Percentiles rank a stretch among this genome's conserved stretches.
phyloP scores from a whole-genome alignment of 106 monocot genomes.

The Platanthera guangdongensis region DNA sequence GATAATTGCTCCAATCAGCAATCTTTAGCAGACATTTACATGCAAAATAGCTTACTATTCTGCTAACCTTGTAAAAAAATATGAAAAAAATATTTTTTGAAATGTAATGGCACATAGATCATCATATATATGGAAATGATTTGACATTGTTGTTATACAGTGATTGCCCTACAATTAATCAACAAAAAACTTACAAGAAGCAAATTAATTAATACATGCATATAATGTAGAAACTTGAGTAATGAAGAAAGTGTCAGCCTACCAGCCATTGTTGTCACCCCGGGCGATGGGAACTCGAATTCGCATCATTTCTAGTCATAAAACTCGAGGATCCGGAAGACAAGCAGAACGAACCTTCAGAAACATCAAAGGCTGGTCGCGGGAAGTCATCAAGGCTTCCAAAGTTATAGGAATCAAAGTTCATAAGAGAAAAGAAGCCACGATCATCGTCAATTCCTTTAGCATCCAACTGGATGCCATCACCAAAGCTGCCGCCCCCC shows the following conservation, averaged over 20 bases:
- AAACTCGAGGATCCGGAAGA: slow-evolving; percentile 13
- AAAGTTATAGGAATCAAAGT: slow-evolving; percentile 38
- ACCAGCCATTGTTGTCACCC: background rate
- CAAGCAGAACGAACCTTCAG: slow-evolving; percentile 30
- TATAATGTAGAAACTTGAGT: background rate
- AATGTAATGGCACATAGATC: too few relatives aligned
- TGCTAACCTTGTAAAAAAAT: too few relatives aligned
- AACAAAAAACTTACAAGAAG: too few relatives aligned
- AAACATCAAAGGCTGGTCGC: slow-evolving; percentile 17
- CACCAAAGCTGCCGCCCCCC: slow-evolving; percentile 14
- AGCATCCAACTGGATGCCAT: slow-evolving; percentile 16
- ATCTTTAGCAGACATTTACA: too few relatives aligned
- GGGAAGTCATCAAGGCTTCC: slow-evolving; percentile 19
- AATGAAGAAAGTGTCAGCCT: background rate
- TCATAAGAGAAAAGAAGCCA: slow-evolving; percentile 37
- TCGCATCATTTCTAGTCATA: slow-evolving; percentile 17
- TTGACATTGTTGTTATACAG: background rate
- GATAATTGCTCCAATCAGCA: too few relatives aligned
- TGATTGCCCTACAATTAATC: too few relatives aligned
- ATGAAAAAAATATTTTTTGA: too few relatives aligned
- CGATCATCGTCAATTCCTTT: slow-evolving; percentile 26
- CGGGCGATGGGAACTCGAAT: background rate
- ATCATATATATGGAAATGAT: background rate
- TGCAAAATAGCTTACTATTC: too few relatives aligned
- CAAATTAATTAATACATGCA: background rate